Conservation (phyloP, 106 monocot species). For the Ottelia alismoides region DNA sequence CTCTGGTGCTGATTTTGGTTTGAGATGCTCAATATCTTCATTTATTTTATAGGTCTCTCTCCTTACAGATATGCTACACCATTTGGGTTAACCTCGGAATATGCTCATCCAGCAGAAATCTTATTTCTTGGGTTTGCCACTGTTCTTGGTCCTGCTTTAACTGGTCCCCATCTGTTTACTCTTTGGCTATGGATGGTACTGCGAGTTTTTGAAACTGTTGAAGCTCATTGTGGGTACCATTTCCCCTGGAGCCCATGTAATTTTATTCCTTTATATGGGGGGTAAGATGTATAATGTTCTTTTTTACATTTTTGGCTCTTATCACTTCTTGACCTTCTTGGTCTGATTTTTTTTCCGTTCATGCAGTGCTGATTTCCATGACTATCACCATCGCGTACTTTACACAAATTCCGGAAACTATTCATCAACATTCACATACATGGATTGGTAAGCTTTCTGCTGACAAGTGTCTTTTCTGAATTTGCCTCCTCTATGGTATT, state of each 20-base stretch:
- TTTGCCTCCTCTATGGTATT: too few relatives aligned
- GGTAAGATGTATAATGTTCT: slow-evolving; percentile 35
- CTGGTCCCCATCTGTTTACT: slow-evolving; percentile 81
- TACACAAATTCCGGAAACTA: slow-evolving; percentile 84
- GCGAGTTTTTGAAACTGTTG: slow-evolving; percentile 91
- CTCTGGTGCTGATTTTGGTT: not conserved
- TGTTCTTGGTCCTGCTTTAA: slow-evolving; percentile 78
- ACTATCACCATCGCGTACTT: slow-evolving; percentile 78
- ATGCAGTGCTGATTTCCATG: slow-evolving; percentile 60
- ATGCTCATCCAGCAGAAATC: slow-evolving; percentile 95
- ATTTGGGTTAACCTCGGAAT: slow-evolving; percentile 93
- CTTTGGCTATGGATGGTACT: slow-evolving; percentile 91
- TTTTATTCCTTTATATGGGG: slow-evolving; percentile 88
- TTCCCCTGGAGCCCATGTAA: slow-evolving; percentile 97
- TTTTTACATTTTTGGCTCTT: not conserved
- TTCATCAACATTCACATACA: slow-evolving; percentile 61
- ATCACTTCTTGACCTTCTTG: not conserved
- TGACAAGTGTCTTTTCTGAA: too few relatives aligned
- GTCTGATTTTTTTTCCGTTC: not conserved
- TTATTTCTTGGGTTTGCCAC: slow-evolving; percentile 90
- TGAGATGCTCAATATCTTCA: not conserved
- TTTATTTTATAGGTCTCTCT: not conserved
- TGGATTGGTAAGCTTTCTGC: slow-evolving; percentile 47
- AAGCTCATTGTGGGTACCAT: slow-evolving; percentile 86
- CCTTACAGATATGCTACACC: slow-evolving; percentile 69